Evolutionary conservation across 208 protist genomes (phyloP).

Genomic region (Herpetomonas muscarum): DNA sequence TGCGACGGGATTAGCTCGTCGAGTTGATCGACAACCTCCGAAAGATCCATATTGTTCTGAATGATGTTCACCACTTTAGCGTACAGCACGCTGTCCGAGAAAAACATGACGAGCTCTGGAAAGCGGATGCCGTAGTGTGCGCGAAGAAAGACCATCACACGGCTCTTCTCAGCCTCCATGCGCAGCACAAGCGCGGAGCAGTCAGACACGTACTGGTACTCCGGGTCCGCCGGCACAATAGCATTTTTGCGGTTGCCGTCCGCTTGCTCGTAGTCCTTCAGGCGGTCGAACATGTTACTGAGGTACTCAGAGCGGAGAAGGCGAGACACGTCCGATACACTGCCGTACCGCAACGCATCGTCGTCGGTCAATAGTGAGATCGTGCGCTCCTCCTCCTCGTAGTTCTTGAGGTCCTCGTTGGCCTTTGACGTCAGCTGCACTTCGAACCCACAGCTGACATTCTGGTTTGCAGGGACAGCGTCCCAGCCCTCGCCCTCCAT

Average conservation of each 20-base stretch:
- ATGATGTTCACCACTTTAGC: constrained; percentile 79
- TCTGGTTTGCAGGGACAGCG: constrained; percentile 7
- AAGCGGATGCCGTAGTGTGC: constrained; percentile 87
- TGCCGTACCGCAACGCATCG: constrained; percentile 75
- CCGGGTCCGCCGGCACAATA: constrained; percentile 75
- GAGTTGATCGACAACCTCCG: constrained; percentile 55
- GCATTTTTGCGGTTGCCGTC: constrained; percentile 58
- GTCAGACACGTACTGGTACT: constrained; percentile 90
- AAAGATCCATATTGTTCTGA: constrained; percentile 80
- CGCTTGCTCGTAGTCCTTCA: constrained; percentile 71
- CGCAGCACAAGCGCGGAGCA: constrained; percentile 79
- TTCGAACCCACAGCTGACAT: background rate
- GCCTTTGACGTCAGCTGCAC: background rate
- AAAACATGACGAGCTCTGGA: constrained; percentile 87
- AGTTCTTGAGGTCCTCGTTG: constrained; percentile 17
- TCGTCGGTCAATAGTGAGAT: constrained; percentile 48
- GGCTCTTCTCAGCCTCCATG: constrained; percentile 88
- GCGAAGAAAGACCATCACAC: constrained; percentile 80
- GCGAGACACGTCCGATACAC: constrained; percentile 76
- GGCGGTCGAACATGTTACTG: constrained; percentile 59
- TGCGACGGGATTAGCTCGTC: constrained; percentile 84
- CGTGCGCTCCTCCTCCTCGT: constrained; percentile 30
- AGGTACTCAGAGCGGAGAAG: constrained; percentile 76
- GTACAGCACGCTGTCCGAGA: constrained; percentile 83
- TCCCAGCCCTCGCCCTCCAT: constrained; percentile 70